Conservation (phyloP, 352 stramenopile genomes). For the Pilasporangium apinafurcum region DNA sequence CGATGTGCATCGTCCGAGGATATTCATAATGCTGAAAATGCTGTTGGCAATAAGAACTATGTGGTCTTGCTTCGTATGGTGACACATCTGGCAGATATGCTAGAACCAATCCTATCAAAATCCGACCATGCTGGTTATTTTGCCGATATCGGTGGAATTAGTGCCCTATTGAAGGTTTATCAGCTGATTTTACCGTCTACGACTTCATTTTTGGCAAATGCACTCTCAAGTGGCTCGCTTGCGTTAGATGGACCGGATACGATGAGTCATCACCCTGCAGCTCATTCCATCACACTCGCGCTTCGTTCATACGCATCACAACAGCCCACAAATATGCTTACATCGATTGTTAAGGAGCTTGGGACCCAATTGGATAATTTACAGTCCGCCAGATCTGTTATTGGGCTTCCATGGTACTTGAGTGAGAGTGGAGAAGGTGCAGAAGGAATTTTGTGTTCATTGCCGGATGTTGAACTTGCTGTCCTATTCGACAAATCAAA, state of each 20-base stretch:
- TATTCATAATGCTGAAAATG: conserved; percentile 10
- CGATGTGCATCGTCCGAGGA: background rate
- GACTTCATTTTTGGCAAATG: conserved; percentile 72
- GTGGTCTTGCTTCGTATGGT: conserved; percentile 52
- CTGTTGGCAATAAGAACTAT: conserved; percentile 9
- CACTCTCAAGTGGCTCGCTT: conserved; percentile 8
- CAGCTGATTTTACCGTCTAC: conserved; percentile 79
- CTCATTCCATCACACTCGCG: conserved; percentile 83
- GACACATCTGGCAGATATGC: conserved; percentile 86
- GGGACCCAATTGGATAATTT: conserved; percentile 40
- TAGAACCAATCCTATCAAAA: conserved; percentile 94
- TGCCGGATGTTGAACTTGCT: conserved; percentile 54
- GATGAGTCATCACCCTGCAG: conserved; percentile 85
- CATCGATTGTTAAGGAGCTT: conserved; percentile 58
- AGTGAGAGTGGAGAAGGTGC: conserved; percentile 45
- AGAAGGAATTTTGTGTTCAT: conserved; percentile 50
- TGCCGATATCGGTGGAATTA: conserved; percentile 85
- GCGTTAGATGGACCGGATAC: conserved; percentile 3
- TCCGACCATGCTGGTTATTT: conserved; percentile 91
- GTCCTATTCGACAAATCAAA: conserved; percentile 10
- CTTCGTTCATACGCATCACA: conserved; percentile 87
- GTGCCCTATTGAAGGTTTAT: conserved; percentile 87
- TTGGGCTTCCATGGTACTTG: conserved; percentile 31
- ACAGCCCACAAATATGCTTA: conserved; percentile 80
- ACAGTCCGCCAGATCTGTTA: conserved; percentile 20